Conservation (phyloP, 2,329 filamentous ascomycete genomes). For the Aspergillus arachidicola region DNA sequence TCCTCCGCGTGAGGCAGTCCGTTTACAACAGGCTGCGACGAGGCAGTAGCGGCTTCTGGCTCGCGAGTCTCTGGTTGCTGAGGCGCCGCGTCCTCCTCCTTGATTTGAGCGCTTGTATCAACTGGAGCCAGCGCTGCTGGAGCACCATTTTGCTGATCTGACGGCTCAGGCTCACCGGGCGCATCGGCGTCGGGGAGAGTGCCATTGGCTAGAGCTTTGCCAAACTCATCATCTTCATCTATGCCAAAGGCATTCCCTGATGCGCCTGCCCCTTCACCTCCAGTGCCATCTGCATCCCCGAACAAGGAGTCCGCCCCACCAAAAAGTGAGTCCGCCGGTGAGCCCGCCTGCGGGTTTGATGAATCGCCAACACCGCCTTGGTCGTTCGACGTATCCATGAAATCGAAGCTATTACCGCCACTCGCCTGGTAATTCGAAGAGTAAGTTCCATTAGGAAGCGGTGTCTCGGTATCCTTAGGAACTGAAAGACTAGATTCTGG, state of each 20-base stretch:
- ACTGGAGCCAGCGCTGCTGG: constrained; percentile 11
- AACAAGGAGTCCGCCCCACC: constrained; percentile 86
- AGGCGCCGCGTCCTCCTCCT: constrained; percentile 7
- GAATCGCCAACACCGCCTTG: constrained; percentile 42
- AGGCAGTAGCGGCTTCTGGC: constrained; percentile 25
- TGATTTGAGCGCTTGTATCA: constrained; percentile 13
- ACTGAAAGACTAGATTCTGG: constrained; percentile 76
- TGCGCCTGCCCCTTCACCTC: constrained; percentile 48
- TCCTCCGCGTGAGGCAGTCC: constrained; percentile 48
- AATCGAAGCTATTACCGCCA: constrained; percentile 56
- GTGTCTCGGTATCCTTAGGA: constrained; percentile 66
- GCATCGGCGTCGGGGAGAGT: constrained; percentile 55
- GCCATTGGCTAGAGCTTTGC: constrained; percentile 69
- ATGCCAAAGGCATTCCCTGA: constrained; percentile 68
- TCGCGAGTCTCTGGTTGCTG: constrained; percentile 23
- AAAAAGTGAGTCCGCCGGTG: constrained; percentile 80
- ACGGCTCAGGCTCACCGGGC: constrained; percentile 34
- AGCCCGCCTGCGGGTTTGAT: constrained; percentile 61
- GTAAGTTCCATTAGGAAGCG: constrained; percentile 66
- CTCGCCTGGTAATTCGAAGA: constrained; percentile 72
- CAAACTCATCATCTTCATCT: constrained; percentile 84
- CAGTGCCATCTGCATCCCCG: constrained; percentile 71
- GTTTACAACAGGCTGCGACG: constrained; percentile 37
- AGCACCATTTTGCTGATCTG: constrained; percentile 23
- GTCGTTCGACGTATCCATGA: constrained; percentile 42